Percentiles rank a stretch among this genome's conserved stretches.
Conservation (phyloP, 768 basidiomycete genomes). For the Hemileccinum impolitum region DNA sequence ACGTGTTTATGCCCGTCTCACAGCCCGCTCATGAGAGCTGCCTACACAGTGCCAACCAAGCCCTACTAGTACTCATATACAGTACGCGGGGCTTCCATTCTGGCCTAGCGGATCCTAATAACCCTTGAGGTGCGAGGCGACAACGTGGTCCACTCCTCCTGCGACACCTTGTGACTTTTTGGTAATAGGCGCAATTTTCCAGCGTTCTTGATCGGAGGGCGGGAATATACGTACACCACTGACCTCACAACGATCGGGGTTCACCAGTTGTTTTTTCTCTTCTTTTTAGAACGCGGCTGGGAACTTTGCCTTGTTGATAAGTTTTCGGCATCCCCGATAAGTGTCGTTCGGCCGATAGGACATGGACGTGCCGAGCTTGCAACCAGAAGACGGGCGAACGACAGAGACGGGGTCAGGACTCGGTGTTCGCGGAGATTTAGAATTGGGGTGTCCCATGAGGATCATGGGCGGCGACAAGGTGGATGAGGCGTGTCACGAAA, state of each 20-base stretch:
- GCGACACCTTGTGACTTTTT: too few species aligned
- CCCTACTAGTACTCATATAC: too few species aligned
- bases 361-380: background rate
- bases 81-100: too few species aligned
- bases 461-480: constrained; percentile 19
- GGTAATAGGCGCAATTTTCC: background rate
- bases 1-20: background rate
- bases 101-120: too few species aligned
- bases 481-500: constrained; percentile 23
- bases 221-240: too few species aligned
- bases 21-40: background rate
- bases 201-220: too few species aligned
- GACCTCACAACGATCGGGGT: too few species aligned
- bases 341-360: constrained; percentile 9
- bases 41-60: too few species aligned
- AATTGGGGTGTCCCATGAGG: constrained; percentile 23
- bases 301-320: background rate
- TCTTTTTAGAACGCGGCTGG: constrained; percentile 4
- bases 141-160: too few species aligned
- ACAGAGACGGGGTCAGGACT: constrained; percentile 6
- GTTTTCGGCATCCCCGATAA: constrained; percentile 1
- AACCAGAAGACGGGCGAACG: background rate
- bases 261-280: too few species aligned
- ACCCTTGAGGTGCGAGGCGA: too few species aligned
- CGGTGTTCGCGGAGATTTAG: constrained; percentile 21